A percentile compares a stretch with the other conserved stretches of the same genome.
Evolutionary conservation across 352 stramenopile species (phyloP).

Genomic region (Pythium oligandrum): DNA sequence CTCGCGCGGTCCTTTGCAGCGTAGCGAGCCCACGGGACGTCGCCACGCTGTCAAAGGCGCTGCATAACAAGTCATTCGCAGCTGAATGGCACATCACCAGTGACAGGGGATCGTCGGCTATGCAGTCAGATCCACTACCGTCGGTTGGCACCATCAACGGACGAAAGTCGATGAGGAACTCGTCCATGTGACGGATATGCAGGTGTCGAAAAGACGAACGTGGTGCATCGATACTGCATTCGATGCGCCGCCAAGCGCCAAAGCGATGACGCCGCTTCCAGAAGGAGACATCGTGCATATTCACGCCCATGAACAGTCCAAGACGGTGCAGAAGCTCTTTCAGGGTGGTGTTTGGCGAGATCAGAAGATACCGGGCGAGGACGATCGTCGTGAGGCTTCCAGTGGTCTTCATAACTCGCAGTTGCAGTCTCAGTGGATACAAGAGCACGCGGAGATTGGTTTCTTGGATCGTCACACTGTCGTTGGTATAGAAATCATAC

Average conservation of each 20-base stretch:
- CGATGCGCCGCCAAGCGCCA: slow-evolving; percentile 53
- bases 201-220: slow-evolving; percentile 34
- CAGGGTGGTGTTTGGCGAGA: slow-evolving; percentile 33
- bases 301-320: slow-evolving; percentile 45
- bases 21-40: no score
- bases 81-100: neutral
- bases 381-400: slow-evolving; percentile 49
- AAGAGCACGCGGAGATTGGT: slow-evolving; percentile 28
- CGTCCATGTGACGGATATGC: slow-evolving; percentile 39
- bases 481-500: neutral
- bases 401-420: slow-evolving; percentile 57
- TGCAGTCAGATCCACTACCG: slow-evolving; percentile 13
- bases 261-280: slow-evolving; percentile 57
- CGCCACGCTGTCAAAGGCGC: no score
- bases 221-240: slow-evolving; percentile 42
- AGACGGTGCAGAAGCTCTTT: slow-evolving; percentile 56
- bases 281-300: slow-evolving; percentile 47
- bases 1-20: no score
- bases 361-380: slow-evolving; percentile 42
- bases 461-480: neutral
- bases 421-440: slow-evolving; percentile 47
- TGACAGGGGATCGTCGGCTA: slow-evolving; percentile 3
- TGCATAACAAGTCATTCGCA: neutral
- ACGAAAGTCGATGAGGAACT: slow-evolving; percentile 70
- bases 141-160: slow-evolving; percentile 23